A percentile compares a stretch with the other conserved stretches of the same genome.
Conservation (phyloP, 2,329 filamentous ascomycete species). For the Parastagonospora nodorum region DNA sequence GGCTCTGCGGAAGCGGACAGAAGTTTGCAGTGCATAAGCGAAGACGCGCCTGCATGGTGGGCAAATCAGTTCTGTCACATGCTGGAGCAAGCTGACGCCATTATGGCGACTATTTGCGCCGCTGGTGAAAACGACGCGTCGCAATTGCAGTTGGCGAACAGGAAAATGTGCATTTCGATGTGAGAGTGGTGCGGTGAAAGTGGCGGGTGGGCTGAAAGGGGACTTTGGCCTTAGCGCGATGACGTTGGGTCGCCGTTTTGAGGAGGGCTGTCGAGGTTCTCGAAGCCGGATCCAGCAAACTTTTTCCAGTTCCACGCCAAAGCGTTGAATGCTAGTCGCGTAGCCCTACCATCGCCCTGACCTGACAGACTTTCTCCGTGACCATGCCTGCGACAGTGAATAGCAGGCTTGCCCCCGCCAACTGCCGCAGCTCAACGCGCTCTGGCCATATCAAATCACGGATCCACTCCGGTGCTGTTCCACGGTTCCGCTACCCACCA, state of each 20-base stretch:
- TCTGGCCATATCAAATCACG: neutral
- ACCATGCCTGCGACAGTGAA: slow-evolving; percentile 1
- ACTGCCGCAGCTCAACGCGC: slow-evolving; percentile 1
- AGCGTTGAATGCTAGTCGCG: slow-evolving; percentile 11
- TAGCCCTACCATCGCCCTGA: slow-evolving; percentile 3
- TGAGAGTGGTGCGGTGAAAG: neutral
- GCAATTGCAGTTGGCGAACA: neutral
- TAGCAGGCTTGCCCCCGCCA: neutral
- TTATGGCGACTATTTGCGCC: neutral
- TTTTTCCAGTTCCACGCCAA: slow-evolving; percentile 11
- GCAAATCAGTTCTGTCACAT: neutral
- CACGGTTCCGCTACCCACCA: neutral
- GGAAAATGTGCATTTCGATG: too few relatives aligned
- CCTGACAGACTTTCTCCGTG: neutral
- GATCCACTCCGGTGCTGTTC: slow-evolving; percentile 3
- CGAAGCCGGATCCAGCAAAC: slow-evolving; percentile 10
- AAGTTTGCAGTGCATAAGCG: slow-evolving; percentile 13
- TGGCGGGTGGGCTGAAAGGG: slow-evolving; percentile 1
- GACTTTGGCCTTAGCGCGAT: slow-evolving; percentile 7
- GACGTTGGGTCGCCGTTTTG: slow-evolving; percentile 10
- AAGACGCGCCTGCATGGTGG: slow-evolving; percentile 1
- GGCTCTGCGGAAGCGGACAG: slow-evolving; percentile 1
- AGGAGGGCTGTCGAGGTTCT: slow-evolving; percentile 2
- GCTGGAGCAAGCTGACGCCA: slow-evolving; percentile 10
- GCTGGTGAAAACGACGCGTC: neutral